A percentile compares a stretch with the other conserved stretches of the same genome.
phyloP scores from a whole-genome alignment of 2,329 filamentous ascomycete species.

The Aspergillus uvarum region DNA sequence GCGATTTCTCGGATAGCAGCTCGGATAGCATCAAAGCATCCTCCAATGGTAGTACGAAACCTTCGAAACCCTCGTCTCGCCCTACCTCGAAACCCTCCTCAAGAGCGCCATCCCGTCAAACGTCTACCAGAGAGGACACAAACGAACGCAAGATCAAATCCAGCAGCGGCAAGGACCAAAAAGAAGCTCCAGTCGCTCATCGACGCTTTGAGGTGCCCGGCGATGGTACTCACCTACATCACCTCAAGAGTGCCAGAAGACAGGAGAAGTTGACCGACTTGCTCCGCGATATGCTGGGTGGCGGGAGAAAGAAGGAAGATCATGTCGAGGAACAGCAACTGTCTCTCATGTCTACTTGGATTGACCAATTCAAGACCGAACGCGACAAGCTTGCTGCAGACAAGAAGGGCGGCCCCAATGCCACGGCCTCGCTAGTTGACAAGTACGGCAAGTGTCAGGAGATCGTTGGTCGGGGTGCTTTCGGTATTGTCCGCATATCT shows the following conservation, averaged over 20 bases:
- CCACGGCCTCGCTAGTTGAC: conserved; percentile 78
- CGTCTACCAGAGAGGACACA: conserved; percentile 32
- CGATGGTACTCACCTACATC: conserved; percentile 78
- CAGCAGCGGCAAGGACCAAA: conserved; percentile 31
- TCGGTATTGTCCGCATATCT: conserved; percentile 95
- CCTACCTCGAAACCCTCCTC: conserved; percentile 32
- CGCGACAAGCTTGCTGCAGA: conserved; percentile 73
- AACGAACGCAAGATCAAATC: conserved; percentile 30
- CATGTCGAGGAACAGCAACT: conserved; percentile 67
- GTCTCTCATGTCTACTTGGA: conserved; percentile 93
- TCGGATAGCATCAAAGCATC: conserved; percentile 36
- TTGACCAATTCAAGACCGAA: conserved; percentile 86
- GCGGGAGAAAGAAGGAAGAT: conserved; percentile 74
- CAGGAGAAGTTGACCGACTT: conserved; percentile 95
- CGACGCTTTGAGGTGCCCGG: conserved; percentile 59
- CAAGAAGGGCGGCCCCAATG: conserved; percentile 72
- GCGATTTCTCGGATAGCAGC: conserved; percentile 40
- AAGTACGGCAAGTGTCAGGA: conserved; percentile 99
- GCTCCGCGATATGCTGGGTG: conserved; percentile 77
- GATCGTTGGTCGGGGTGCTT: conserved; percentile 90
- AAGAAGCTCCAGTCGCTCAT: conserved; percentile 33
- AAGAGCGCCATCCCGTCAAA: conserved; percentile 35
- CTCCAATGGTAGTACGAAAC: conserved; percentile 34
- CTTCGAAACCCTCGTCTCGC: conserved; percentile 19
- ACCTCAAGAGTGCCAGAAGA: conserved; percentile 82